Base-by-base conservation (phyloP, 495 filamentous ascomycete genomes). In the Evernia prunastri region DNA sequence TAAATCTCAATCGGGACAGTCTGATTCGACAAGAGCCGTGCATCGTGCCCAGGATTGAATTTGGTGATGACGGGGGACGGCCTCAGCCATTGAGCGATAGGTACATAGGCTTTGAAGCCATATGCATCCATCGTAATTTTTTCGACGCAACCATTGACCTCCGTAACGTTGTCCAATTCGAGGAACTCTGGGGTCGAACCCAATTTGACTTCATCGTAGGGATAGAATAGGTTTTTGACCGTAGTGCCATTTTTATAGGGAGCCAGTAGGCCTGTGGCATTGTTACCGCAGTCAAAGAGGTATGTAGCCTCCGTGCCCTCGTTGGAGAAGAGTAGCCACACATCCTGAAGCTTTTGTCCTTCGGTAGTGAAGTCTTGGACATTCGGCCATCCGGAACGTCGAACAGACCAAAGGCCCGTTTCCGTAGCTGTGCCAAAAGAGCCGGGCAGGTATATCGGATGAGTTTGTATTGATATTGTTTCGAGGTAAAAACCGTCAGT, bases 271-370 rank as follows among this genome's bases (percentile, higher is more conserved):
- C 77, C 75, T n/a, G 72, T 68, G 12, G 68, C 68, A 4, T 66
- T 68, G 60, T 73, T 68, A 31, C 60, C 68, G 68, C 80, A 83
- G 64, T 80, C 72, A 53, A 77, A 77, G 6, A 66, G 60, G 63
- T 76, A 82, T 9, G 70, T 74, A 9, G 68, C 64, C 9, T 78
- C 77, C 1, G 66, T 61, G 63, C 80, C 80, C 57, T 77, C 77
- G 66, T 83, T 83, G 20, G 75, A 73, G 69, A 78, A 81, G 18
- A 83, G 63, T 15, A 82, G 71, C 80, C 80, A 83, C 6, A 83
- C 72, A 56, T 68, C 68, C 60, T 81, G 78, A 59, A 80, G 79
- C 39, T 77, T 77, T 40, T 74, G 71, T 12, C 74, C 77, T 47
- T 68, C 57, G 17, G 68, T 72, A 27, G 76, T 72, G 45, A 82